Percentiles rank a stretch among this genome's conserved stretches.
These are phyloP conservation scores for Vicia villosa DNA, from an alignment of 306 rosid species.

Conservation along the genomic window DNA sequence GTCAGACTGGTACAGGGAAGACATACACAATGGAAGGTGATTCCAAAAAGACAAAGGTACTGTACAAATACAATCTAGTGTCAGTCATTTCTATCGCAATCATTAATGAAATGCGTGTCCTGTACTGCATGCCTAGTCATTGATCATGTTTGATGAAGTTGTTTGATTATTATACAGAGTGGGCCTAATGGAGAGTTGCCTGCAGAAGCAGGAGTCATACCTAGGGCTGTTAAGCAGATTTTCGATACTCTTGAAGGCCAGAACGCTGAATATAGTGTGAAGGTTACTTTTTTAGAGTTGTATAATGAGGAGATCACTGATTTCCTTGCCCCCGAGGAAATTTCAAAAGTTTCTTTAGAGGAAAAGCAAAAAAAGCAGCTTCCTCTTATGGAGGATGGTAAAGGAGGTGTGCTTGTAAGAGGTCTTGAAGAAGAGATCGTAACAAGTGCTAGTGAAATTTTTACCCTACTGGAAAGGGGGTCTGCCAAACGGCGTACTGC, in stretches of 20 bases:
- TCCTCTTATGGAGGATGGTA: conserved; percentile 97
- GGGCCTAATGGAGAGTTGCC: conserved; percentile 91
- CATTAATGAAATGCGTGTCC: neutral
- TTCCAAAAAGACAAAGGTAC: conserved; percentile 90
- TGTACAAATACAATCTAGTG: conserved; percentile 22
- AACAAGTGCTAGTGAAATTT: conserved; percentile 85
- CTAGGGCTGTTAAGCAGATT: conserved; percentile 91
- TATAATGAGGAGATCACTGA: conserved; percentile 95
- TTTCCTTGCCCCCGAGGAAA: conserved; percentile 92
- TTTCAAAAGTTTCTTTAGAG: conserved; percentile 67
- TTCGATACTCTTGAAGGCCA: conserved; percentile 93
- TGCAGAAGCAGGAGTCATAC: conserved; percentile 86
- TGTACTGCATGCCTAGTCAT: neutral
- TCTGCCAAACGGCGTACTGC: conserved; percentile 97
- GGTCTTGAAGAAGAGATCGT: conserved; percentile 94
- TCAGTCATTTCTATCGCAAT: neutral
- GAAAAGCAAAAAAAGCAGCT: conserved; percentile 89
- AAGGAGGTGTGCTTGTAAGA: conserved; percentile 96
- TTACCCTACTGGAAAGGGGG: conserved; percentile 84
- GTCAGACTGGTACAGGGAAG: conserved; percentile 96
- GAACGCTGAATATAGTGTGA: conserved; percentile 93
- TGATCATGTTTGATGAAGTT: neutral
- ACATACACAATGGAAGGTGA: conserved; percentile 98
- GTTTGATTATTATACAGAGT: conserved; percentile 50
- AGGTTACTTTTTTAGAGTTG: conserved; percentile 86